Evolutionary conservation across 345 rosid genomes (phyloP).

Genomic region (Arabidopsis arenosa): DNA sequence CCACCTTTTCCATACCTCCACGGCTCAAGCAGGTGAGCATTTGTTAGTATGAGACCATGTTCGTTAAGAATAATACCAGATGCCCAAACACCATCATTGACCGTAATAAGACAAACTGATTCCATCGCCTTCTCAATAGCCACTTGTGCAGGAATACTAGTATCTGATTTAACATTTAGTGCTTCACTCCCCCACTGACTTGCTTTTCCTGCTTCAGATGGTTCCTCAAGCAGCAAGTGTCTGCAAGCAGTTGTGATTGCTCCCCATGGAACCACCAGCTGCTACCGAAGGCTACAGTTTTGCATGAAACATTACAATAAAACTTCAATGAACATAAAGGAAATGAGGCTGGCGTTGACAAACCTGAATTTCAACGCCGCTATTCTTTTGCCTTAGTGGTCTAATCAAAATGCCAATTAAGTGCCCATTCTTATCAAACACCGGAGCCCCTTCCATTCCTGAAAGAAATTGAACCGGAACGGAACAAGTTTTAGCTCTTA

Average conservation of each 20-base stretch:
- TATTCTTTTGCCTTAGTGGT: constrained; percentile 82
- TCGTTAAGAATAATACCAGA: constrained; percentile 84
- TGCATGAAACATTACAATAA: constrained; percentile 60
- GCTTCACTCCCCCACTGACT: constrained; percentile 50
- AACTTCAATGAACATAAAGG: constrained; percentile 43
- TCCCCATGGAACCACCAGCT: constrained; percentile 99
- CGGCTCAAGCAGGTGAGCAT: constrained; percentile 95
- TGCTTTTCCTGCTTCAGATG: constrained; percentile 59
- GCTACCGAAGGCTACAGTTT: constrained; percentile 88
- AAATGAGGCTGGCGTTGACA: constrained; percentile 39
- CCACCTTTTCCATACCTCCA: constrained; percentile 89
- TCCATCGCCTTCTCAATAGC: constrained; percentile 65
- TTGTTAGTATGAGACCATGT: constrained; percentile 84
- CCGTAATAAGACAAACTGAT: constrained; percentile 81
- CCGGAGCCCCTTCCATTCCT: constrained; percentile 97
- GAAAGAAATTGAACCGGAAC: constrained; percentile 33
- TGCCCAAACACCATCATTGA: constrained; percentile 88
- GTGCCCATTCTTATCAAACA: constrained; percentile 59
- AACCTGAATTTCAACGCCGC: constrained; percentile 96
- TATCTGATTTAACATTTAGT: constrained; percentile 23
- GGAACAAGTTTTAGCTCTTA: constrained; percentile 33
- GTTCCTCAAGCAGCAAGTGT: constrained; percentile 74
- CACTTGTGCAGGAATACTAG: constrained; percentile 42
- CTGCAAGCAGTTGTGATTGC: constrained; percentile 89
- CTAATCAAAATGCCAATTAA: constrained; percentile 78